Evolutionary conservation across 2,329 filamentous ascomycete species (phyloP).

Genomic region (Pestalotiopsis sp.): DNA sequence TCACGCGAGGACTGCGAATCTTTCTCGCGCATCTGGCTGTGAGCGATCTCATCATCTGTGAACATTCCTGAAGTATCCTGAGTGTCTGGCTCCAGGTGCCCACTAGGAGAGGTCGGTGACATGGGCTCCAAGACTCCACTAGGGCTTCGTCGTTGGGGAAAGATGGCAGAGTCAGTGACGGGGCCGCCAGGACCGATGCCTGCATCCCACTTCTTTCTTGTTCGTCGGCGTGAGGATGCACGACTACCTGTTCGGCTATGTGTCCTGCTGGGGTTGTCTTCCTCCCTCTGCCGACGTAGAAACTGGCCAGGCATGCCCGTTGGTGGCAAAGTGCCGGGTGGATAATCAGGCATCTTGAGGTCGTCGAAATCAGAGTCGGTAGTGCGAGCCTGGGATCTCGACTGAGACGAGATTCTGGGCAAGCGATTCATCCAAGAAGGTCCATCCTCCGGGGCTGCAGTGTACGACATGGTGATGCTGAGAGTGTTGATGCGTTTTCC

Average conservation of each 20-base stretch:
- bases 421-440: conserved; percentile 94
- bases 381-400: conserved; percentile 80
- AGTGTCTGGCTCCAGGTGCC: conserved; percentile 19
- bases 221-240: conserved; percentile 64
- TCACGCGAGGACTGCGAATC: background rate
- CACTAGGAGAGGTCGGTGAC: conserved; percentile 25
- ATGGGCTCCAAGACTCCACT: conserved; percentile 35
- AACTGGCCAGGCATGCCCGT: conserved; percentile 76
- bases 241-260: conserved; percentile 50
- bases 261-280: conserved; percentile 58
- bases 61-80: conserved; percentile 27
- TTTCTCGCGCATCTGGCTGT: conserved; percentile 8
- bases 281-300: conserved; percentile 80
- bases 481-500: conserved; percentile 98
- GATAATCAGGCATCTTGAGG: conserved; percentile 60
- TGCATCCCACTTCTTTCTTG: conserved; percentile 69
- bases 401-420: conserved; percentile 68
- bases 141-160: conserved; percentile 56
- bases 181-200: conserved; percentile 83
- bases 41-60: conserved; percentile 1
- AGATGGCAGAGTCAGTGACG: conserved; percentile 87
- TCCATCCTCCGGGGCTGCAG: conserved; percentile 82
- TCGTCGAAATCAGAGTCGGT: conserved; percentile 75
- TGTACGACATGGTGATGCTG: conserved; percentile 95
- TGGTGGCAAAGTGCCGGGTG: conserved; percentile 72